These are phyloP conservation scores for Podosphaera xanthii DNA, from an alignment of 2,329 filamentous ascomycete species.

Conservation along the genomic window DNA sequence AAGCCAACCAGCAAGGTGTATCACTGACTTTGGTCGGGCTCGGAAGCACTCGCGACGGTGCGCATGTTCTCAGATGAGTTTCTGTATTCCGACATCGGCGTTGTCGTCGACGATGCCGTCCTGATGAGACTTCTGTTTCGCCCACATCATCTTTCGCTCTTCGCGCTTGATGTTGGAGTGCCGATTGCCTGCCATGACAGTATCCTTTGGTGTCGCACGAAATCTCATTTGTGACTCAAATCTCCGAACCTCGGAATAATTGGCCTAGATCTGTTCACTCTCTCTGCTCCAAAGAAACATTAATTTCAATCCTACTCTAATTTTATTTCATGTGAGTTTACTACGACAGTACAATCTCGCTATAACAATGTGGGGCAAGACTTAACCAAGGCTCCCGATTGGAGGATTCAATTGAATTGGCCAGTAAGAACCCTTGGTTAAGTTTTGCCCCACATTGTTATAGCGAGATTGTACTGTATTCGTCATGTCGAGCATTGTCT, in stretches of 20 bases:
- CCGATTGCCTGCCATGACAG: not conserved
- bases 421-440: too few species aligned
- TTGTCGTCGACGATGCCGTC: too few species aligned
- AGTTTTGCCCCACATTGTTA: too few species aligned
- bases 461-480: too few species aligned
- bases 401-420: too few species aligned
- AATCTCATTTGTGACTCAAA: not conserved
- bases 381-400: not conserved
- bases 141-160: not conserved
- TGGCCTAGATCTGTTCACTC: not conserved
- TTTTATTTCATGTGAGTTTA: not conserved
- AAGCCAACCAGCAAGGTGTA: not conserved
- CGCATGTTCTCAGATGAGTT: too few species aligned
- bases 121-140: not conserved
- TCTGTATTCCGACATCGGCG: too few species aligned
- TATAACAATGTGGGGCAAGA: not conserved
- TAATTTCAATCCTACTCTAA: not conserved
- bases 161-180: not conserved
- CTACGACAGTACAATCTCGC: not conserved
- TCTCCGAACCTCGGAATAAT: not conserved
- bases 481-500: too few species aligned
- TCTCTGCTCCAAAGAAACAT: not conserved
- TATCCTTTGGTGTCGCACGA: not conserved
- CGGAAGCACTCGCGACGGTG: not conserved
- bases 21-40: not conserved